Evolutionary conservation across 2,329 filamentous ascomycete species (phyloP).

Genomic region (Clarireedia paspali): DNA sequence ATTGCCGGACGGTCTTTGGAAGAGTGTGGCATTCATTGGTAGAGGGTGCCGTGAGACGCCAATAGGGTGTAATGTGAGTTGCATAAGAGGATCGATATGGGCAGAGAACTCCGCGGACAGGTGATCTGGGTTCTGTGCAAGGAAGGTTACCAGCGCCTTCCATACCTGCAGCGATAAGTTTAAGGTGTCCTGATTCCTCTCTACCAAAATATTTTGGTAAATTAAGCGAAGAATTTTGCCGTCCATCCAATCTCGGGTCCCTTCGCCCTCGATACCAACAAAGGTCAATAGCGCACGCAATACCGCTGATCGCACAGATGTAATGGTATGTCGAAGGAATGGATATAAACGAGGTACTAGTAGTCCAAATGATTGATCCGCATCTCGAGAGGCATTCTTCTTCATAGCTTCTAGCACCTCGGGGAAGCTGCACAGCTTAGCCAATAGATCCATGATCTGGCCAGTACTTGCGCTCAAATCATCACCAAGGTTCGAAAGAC

Average conservation of each 20-base stretch:
- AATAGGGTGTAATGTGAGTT: slow-evolving; percentile 81
- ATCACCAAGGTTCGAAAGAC: slow-evolving; percentile 91
- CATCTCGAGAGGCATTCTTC: slow-evolving; percentile 70
- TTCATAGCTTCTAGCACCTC: slow-evolving; percentile 94
- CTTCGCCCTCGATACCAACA: slow-evolving; percentile 72
- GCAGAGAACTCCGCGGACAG: slow-evolving; percentile 65
- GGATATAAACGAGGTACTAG: slow-evolving; percentile 91
- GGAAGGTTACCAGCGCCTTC: slow-evolving; percentile 64
- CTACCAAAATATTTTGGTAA: slow-evolving; percentile 92
- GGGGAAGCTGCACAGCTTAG: slow-evolving; percentile 90
- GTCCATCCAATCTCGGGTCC: slow-evolving; percentile 83
- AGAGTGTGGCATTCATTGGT: slow-evolving; percentile 81
- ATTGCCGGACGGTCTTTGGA: slow-evolving; percentile 88
- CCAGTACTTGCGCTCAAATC: slow-evolving; percentile 96
- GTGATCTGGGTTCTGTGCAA: slow-evolving; percentile 54
- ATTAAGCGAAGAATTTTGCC: slow-evolving; percentile 81
- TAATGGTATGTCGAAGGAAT: slow-evolving; percentile 94
- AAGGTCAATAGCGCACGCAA: slow-evolving; percentile 90
- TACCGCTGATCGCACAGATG: slow-evolving; percentile 86
- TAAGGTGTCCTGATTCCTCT: slow-evolving; percentile 78
- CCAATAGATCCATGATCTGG: slow-evolving; percentile 95
- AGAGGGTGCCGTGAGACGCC: slow-evolving; percentile 86
- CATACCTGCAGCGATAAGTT: slow-evolving; percentile 81
- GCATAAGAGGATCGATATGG: slow-evolving; percentile 74
- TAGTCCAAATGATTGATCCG: slow-evolving; percentile 83